Base-by-base conservation (phyloP, 805 yeast genomes). In the Yamadazyma laniorum region DNA sequence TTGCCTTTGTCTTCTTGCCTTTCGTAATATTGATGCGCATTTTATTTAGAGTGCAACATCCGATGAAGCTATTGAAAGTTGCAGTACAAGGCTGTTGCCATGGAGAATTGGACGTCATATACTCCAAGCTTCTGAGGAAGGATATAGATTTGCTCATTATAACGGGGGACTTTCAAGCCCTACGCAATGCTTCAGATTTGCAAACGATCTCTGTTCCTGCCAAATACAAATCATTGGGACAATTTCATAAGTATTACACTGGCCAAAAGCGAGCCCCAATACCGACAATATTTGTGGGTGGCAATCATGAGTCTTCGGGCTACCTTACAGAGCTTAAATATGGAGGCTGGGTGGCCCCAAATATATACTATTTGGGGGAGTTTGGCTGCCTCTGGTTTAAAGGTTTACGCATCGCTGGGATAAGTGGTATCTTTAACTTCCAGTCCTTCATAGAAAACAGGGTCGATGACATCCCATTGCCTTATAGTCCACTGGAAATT, bases 261-360 rank as follows among this genome's bases (percentile, higher is more conserved):
- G 87, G 91, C 1, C 47, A 51, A 14, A 65, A 61, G 32, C 58
- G 37, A 19, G 95, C 96, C 0, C 96, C 96, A 0, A 70, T 83
- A 1, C 59, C 79, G 22, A 91, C 98, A 0, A 49, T 93, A 0
- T 84, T 91, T 48, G 78, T 93, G 29, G 98, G 99, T 3, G 99
- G 99, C 0, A 93, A 93, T 60, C 99, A 93, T 54, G 99, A 93
- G 55, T 80, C 93, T 3, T 85, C 95, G 41, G 78, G 81, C 42
- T 86, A 85, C 55, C 55, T 93, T 45, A 66, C 75, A 43, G 88
- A 85, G 49, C 61, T 90, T 41, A 77, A 76, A 42, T 75, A 72
- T 56, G 99, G 99, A 9, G 99, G 99, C 0, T 93, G 91, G 86
- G 90, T 85, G 1, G 95, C 95, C 1, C 86, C 88, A 1, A 81